Base-by-base conservation (phyloP, 306 rosid genomes). In the Lathyrus tuberosus region DNA sequence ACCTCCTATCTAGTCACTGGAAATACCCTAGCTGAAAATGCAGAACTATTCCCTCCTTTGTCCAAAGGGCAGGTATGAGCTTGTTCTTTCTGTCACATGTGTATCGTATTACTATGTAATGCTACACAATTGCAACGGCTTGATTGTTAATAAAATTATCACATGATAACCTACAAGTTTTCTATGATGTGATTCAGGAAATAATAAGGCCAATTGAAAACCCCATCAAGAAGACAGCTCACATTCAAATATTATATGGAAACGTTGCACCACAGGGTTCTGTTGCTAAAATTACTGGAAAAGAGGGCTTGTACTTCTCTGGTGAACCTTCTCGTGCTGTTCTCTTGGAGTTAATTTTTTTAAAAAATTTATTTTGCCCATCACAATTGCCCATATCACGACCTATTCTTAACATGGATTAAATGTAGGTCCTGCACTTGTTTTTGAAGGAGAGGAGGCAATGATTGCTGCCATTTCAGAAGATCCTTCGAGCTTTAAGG, bases 231-330 rank as follows among this genome's bases (percentile, higher is more conserved):
- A 77, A 90, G 86, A 94, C 98, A 52, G 97, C 85, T 16, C 98
- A 90, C 41, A 77, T 94, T 80, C 97, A 94, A 72, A 86, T 88
- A 82, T 75, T 94, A 70, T 90, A 88, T 56, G 98, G 98, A 53
- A 93, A 93, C 78, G 78, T 93, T 64, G 97, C 97, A 70, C 96
- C 97, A 8, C 67, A 87, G 71, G 97, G 98, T 53, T 93, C 97
- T 73, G 98, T 93, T 2, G 98, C 98, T 72, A 94, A 90, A 79
- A 94, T 94, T 72, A 94, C 98, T 18, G 98, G 98, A 75, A 94
- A 94, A 79, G 98, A 94, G 74, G 98, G 98, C 73, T 82, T 94
- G 22, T 94, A 85, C 81, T 94, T 94, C 85, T 88, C 96, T 52
- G 98, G 98, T 90, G 71, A 75, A 54, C 60, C 43, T 69, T 65